These are phyloP conservation scores for Chenopodium suecicum DNA, from an alignment of 148 eudicot genomes.

Conservation along the genomic window DNA sequence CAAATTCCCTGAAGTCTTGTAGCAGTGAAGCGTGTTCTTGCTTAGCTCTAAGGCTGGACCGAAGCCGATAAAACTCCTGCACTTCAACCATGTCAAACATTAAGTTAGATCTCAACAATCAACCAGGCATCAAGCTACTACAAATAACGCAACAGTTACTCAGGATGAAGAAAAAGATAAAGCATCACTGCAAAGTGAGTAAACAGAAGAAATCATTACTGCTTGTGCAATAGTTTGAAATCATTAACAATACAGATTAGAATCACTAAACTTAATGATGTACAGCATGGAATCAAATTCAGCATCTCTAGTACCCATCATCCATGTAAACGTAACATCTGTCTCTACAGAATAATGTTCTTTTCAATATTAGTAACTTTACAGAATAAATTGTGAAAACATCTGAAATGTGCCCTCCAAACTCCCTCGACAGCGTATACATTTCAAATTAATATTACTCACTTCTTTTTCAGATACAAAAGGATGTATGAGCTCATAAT, in stretches of 20 bases:
- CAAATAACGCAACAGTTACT: not conserved
- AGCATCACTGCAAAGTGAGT: not conserved
- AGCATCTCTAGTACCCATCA: not conserved
- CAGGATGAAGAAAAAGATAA: not conserved
- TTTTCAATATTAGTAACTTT: not conserved
- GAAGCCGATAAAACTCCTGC: constrained; percentile 90
- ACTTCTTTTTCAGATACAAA: not conserved
- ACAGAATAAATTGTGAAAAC: not conserved
- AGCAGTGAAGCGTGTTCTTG: constrained; percentile 92
- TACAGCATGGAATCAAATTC: not conserved
- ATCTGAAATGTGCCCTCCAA: not conserved
- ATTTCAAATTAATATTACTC: not conserved
- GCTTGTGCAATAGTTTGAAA: too few species aligned
- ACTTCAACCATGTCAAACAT: constrained; percentile 33
- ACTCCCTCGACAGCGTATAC: too few species aligned
- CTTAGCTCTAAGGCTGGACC: constrained; percentile 86
- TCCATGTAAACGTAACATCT: not conserved
- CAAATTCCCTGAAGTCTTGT: constrained; percentile 92
- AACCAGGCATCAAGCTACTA: constrained; percentile 5
- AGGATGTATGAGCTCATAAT: not conserved
- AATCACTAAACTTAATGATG: too few species aligned
- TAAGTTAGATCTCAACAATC: constrained; percentile 23
- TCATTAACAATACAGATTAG: too few species aligned
- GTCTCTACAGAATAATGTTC: not conserved
- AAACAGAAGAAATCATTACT: not conserved